Conservation (phyloP, 2,329 filamentous ascomycete genomes). For the Teratosphaeria nubilosa region DNA sequence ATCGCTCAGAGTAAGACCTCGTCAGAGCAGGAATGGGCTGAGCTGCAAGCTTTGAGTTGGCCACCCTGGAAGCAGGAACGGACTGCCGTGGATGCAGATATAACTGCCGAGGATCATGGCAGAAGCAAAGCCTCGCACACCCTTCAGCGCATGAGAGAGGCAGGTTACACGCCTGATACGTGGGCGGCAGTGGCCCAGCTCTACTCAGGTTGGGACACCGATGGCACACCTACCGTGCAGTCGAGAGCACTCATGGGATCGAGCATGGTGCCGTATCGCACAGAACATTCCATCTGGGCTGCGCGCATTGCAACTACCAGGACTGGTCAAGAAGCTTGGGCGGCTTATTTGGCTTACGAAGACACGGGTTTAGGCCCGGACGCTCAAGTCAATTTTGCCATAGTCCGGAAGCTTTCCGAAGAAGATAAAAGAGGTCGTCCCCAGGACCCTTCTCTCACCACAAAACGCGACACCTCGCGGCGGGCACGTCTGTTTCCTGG, state of each 20-base stretch:
- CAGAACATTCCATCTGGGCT: slow-evolving; percentile 37
- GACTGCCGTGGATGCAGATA: slow-evolving; percentile 49
- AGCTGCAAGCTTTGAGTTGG: slow-evolving; percentile 51
- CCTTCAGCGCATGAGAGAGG: slow-evolving; percentile 47
- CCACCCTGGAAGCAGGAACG: slow-evolving; percentile 56
- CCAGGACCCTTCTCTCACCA: background rate
- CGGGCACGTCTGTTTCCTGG: slow-evolving; percentile 41
- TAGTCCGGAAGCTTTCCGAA: slow-evolving; percentile 46
- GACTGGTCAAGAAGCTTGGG: slow-evolving; percentile 55
- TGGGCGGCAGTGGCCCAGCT: slow-evolving; percentile 48
- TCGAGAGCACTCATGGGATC: slow-evolving; percentile 28
- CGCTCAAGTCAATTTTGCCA: slow-evolving; percentile 42
- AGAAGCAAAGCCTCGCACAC: slow-evolving; percentile 47
- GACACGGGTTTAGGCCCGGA: slow-evolving; percentile 29
- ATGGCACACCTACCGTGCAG: slow-evolving; percentile 54
- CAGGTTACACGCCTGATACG: slow-evolving; percentile 42
- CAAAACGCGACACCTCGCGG: background rate
- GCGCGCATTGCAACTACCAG: slow-evolving; percentile 50
- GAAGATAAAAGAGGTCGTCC: slow-evolving; percentile 12
- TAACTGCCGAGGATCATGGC: slow-evolving; percentile 46
- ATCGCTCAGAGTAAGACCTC: slow-evolving; percentile 47
- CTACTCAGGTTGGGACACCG: slow-evolving; percentile 53
- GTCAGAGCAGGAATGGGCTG: slow-evolving; percentile 47
- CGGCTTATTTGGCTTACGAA: slow-evolving; percentile 50
- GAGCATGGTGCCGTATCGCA: background rate